Evolutionary conservation across 169 alveolate genomes (phyloP), one percentile per base, ranked within the genome.

Genomic region (Toxoplasma gondii): DNA sequence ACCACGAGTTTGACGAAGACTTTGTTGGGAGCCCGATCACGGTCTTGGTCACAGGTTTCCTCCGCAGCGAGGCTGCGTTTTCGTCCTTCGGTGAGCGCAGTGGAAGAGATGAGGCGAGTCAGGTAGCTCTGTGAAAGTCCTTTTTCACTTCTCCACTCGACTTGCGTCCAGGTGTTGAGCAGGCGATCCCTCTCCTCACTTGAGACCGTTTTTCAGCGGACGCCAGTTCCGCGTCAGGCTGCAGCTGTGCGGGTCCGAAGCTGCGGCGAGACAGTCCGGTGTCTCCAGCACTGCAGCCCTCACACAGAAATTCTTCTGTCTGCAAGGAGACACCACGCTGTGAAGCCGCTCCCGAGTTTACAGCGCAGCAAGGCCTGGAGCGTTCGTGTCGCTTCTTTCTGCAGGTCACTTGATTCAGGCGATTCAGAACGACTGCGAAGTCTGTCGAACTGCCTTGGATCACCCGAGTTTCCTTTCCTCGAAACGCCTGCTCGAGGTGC

Each of bases 1-100:
- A 43, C 64, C 90, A 82, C 64, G 90, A 82, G 67, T 82, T 82
- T 31, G 69, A 39, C 69, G 67, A 82, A 34, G 90, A 82, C 36
- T 82, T 82, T 44, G 90, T 82, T 34, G 90, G 67, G 0, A 82
- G 90, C 64, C 64, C 90, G 34, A 82, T 82, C 34, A 41, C 90
- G 17, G 67, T 82, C 64, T 2, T 82, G 54, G 12, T 82, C n/a
- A 82, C 90, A 9, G 90, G 90, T 12, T 82, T 82, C 90, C 38
- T 82, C 1, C 90, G 90, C 9, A 82, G 90, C 39, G 90, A 82
- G 41, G 90, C 90, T 0, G 64, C 90, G 9, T 82, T 82, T 44
- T 82, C 90, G 17, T 82, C 69, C 39, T 82, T 82, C 38, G 90
- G 90, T 82, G 41, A 29, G 90, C 17, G 39, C 84, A 4, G 1